Evolutionary conservation across 75 land plant species (phyloP).

Genomic region (Sequoia sempervirens): DNA sequence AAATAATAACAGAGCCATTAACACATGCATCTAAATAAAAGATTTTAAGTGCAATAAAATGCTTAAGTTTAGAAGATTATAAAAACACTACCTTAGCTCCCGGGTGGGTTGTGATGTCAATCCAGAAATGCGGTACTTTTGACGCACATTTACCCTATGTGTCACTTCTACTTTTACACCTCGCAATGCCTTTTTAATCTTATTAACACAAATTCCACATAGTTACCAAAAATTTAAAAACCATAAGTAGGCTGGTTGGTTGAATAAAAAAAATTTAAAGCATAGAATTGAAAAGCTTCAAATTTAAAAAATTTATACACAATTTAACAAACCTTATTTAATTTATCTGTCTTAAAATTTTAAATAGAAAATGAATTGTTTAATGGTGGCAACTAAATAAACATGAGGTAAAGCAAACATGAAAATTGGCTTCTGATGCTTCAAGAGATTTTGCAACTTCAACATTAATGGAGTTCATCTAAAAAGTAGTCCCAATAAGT

Average conservation of each 20-base stretch:
- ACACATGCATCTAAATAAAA: not conserved
- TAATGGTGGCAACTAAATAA: not conserved
- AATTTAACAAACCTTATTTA: not conserved
- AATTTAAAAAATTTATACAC: not conserved
- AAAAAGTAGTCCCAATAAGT: not conserved
- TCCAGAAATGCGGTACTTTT: conserved; percentile 72
- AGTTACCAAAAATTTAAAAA: too few species aligned
- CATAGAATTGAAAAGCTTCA: not conserved
- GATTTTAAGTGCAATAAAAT: not conserved
- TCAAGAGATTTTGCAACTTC: not conserved
- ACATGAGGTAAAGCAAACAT: not conserved
- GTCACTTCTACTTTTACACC: conserved; percentile 81
- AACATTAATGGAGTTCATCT: not conserved
- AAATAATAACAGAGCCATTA: not conserved
- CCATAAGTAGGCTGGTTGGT: too few species aligned
- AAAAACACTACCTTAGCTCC: conserved; percentile 47
- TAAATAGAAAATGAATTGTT: not conserved
- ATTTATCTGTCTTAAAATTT: not conserved
- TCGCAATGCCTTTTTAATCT: conserved; percentile 72
- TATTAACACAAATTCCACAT: not conserved
- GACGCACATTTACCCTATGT: conserved; percentile 62
- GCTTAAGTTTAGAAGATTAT: not conserved
- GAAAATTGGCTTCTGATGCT: not conserved
- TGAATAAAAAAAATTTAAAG: not conserved
- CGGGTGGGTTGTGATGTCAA: conserved; percentile 63